Evolutionary conservation across 805 yeast genomes (phyloP).

Genomic region (Wickerhamiella azyma): DNA sequence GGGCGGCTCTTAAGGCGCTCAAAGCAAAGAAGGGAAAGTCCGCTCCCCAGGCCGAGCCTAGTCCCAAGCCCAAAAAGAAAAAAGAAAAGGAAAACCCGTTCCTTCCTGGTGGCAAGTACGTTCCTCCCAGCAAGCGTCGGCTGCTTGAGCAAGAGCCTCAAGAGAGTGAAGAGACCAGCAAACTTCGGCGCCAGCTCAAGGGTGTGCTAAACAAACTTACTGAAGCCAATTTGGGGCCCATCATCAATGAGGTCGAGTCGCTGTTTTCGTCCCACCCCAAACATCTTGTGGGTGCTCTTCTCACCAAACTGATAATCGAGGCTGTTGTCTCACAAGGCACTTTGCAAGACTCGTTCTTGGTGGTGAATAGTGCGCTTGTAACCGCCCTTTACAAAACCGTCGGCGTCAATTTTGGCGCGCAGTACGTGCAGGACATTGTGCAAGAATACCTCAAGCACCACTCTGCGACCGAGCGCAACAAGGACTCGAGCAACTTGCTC

Average conservation of each 20-base stretch:
- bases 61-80: constrained; percentile 9
- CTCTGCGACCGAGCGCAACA: constrained; percentile 18
- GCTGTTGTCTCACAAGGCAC: constrained; percentile 51
- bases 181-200: constrained; percentile 51
- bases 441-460: constrained; percentile 41
- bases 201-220: constrained; percentile 82
- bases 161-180: constrained; percentile 34
- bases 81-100: constrained; percentile 53
- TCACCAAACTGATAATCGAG: constrained; percentile 50
- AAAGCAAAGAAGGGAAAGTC: constrained; percentile 13
- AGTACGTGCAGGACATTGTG: constrained; percentile 64
- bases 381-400: constrained; percentile 60
- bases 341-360: constrained; percentile 62
- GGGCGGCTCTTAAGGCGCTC: constrained; percentile 19
- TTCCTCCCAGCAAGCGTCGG: constrained; percentile 79
- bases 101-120: constrained; percentile 38
- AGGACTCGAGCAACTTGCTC: constrained; percentile 51
- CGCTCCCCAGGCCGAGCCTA: not conserved
- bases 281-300: constrained; percentile 58
- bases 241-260: constrained; percentile 52
- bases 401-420: constrained; percentile 89
- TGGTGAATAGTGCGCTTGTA: constrained; percentile 63
- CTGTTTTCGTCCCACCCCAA: constrained; percentile 58
- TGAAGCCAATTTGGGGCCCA: constrained; percentile 64
- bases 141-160: constrained; percentile 27